A percentile compares a stretch with the other conserved stretches of the same genome.
These are phyloP conservation scores for Saturnispora gosingensis DNA, from an alignment of 805 yeast genomes.

Conservation along the genomic window DNA sequence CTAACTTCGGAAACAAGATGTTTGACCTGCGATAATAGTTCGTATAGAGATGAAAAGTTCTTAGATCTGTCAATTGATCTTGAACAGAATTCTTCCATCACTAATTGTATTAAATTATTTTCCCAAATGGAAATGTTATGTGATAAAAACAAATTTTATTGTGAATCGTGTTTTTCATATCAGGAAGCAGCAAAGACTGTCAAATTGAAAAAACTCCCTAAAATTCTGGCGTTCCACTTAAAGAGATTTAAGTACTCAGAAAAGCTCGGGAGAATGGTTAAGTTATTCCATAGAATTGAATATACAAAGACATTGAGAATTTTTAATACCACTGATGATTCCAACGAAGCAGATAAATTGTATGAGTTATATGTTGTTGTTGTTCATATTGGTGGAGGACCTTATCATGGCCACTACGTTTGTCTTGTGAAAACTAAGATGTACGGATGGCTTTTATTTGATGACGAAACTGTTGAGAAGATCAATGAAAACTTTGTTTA, in stretches of 20 bases:
- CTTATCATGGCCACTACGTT: conserved; percentile 95
- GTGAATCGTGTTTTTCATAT: conserved; percentile 80
- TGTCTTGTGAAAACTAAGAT: conserved; percentile 69
- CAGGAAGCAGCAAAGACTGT: conserved; percentile 93
- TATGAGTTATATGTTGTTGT: conserved; percentile 83
- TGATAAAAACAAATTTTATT: conserved; percentile 84
- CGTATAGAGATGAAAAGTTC: conserved; percentile 77
- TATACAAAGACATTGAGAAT: conserved; percentile 70
- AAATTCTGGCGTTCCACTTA: conserved; percentile 70
- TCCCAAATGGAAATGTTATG: conserved; percentile 78
- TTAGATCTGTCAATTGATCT: conserved; percentile 81
- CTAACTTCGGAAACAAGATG: conserved; percentile 85
- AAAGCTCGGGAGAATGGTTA: conserved; percentile 67
- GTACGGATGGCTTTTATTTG: conserved; percentile 86
- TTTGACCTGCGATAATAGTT: conserved; percentile 74
- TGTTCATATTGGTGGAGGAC: conserved; percentile 95
- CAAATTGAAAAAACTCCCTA: conserved; percentile 69
- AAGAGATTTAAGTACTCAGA: conserved; percentile 92
- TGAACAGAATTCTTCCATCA: conserved; percentile 62
- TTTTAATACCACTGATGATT: conserved; percentile 55
- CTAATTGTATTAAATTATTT: conserved; percentile 73
- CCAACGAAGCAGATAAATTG: conserved; percentile 42
- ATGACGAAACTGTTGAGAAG: conserved; percentile 89
- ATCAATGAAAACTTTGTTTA: conserved; percentile 77
- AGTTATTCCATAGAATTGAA: conserved; percentile 74